These are phyloP conservation scores for Phyllostachys edulis DNA, from an alignment of 176 grass and related monocot genomes.

Conservation along the genomic window DNA sequence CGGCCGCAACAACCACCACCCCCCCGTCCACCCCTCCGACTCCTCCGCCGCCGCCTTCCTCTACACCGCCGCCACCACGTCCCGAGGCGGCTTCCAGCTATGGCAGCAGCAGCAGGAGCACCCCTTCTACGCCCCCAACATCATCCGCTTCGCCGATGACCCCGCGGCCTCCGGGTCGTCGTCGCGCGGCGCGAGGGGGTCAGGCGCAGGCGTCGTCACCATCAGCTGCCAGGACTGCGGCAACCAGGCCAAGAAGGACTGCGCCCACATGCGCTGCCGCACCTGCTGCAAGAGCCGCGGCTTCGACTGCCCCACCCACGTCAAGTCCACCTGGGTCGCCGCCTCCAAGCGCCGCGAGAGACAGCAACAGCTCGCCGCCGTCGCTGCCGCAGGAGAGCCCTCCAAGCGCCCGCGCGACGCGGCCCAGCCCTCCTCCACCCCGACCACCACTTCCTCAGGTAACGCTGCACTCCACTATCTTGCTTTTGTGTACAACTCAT, in stretches of 20 bases:
- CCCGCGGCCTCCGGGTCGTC: constrained; percentile 26
- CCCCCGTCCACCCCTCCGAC: constrained; percentile 13
- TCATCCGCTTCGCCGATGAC: constrained; percentile 82
- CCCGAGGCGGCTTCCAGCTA: constrained; percentile 74
- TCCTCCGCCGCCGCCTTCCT: constrained; percentile 45
- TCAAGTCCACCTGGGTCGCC: constrained; percentile 94
- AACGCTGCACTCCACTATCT: not conserved
- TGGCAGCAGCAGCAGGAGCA: constrained; percentile 70
- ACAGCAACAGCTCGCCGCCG: constrained; percentile 43
- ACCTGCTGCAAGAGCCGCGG: constrained; percentile 96
- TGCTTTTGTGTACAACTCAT: not conserved
- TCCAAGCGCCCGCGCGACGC: constrained; percentile 65
- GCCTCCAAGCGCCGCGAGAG: constrained; percentile 85
- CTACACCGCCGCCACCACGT: constrained; percentile 24
- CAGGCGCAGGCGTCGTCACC: constrained; percentile 20
- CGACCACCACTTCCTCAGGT: constrained; percentile 59
- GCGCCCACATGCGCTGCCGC: constrained; percentile 72
- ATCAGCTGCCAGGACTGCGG: constrained; percentile 97
- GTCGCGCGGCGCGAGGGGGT: constrained; percentile 23
- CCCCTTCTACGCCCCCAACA: constrained; percentile 56
- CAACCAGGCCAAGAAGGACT: constrained; percentile 99
- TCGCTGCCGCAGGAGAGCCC: constrained; percentile 16
- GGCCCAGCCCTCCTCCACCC: constrained; percentile 16
- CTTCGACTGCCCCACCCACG: constrained; percentile 80
- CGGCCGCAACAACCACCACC: constrained; percentile 17